Percentiles rank a stretch among this genome's conserved stretches.
These are phyloP conservation scores for Phytopythium helicoides DNA, from an alignment of 352 stramenopile species.

Conservation along the genomic window DNA sequence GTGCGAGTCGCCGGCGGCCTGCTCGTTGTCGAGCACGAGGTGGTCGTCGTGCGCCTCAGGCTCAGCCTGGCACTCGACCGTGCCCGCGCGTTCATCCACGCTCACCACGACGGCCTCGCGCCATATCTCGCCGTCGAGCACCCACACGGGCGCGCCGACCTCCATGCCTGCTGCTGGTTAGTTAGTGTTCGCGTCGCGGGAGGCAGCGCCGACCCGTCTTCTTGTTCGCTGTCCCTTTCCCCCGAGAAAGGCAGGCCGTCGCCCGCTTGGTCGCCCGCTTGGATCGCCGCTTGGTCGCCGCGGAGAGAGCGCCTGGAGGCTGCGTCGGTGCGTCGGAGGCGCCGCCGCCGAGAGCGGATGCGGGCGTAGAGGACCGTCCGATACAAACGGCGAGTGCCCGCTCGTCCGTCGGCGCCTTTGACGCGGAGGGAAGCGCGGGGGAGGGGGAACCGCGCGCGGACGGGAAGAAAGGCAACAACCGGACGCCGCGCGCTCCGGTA, in stretches of 20 bases:
- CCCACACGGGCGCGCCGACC: conserved; percentile 69
- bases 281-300: no score
- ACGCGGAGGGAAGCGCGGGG: not conserved
- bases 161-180: conserved; percentile 40
- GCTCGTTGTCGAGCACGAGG: conserved; percentile 20
- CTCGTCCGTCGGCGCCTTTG: conserved; percentile 1
- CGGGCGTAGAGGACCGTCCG: conserved; percentile 5
- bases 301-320: no score
- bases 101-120: conserved; percentile 61
- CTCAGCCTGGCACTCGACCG: conserved; percentile 57
- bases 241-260: no score
- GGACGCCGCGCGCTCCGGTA: no score
- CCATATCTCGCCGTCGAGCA: conserved; percentile 70
- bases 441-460: not conserved
- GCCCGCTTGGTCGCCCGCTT: no score
- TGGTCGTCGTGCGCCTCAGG: conserved; percentile 37
- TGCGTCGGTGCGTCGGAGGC: not conserved
- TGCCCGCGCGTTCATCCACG: conserved; percentile 33
- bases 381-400: conserved; percentile 8
- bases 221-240: no score
- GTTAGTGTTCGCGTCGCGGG: no score
- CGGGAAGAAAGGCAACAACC: not conserved
- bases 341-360: not conserved
- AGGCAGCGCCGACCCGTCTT: no score
- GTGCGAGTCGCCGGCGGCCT: conserved; percentile 20